These are phyloP conservation scores for Corniculantispora saksenae DNA, from an alignment of 2,329 filamentous ascomycete genomes.

Conservation along the genomic window DNA sequence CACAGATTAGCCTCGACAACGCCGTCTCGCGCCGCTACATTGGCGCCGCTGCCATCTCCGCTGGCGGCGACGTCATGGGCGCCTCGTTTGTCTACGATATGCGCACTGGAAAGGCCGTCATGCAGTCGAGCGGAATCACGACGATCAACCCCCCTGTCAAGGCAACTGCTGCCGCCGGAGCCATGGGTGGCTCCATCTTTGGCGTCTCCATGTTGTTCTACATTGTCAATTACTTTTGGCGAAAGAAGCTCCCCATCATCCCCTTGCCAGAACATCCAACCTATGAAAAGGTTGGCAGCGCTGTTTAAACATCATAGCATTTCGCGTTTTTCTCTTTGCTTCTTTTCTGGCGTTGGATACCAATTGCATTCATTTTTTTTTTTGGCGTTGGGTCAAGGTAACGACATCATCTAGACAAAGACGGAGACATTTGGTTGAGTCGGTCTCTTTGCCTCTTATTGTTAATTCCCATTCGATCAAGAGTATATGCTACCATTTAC, in stretches of 20 bases:
- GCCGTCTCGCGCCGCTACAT: slow-evolving; percentile 26
- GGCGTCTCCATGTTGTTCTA: slow-evolving; percentile 20
- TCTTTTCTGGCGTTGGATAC: slow-evolving; percentile 15
- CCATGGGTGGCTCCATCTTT: slow-evolving; percentile 21
- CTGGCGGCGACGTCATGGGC: slow-evolving; percentile 28
- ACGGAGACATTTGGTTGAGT: background rate
- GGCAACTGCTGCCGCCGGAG: slow-evolving; percentile 15
- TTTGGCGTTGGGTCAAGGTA: slow-evolving; percentile 12
- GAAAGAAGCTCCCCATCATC: background rate
- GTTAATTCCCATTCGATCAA: background rate
- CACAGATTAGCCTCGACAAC: slow-evolving; percentile 24
- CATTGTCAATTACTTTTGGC: slow-evolving; percentile 20
- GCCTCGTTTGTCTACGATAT: slow-evolving; percentile 31
- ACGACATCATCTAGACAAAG: slow-evolving; percentile 5
- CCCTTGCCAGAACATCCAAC: background rate
- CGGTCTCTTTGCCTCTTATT: background rate
- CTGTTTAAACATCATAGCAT: slow-evolving; percentile 1
- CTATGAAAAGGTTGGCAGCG: slow-evolving; percentile 17
- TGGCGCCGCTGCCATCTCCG: slow-evolving; percentile 28
- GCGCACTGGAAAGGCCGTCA: slow-evolving; percentile 27
- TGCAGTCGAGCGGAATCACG: slow-evolving; percentile 26
- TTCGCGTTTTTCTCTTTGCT: background rate
- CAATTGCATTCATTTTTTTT: background rate
- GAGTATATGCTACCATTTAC: background rate
- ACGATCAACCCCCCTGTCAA: slow-evolving; percentile 20